Percentiles rank a stretch among this genome's conserved stretches.
phyloP scores from a whole-genome alignment of 306 rosid species.

The Heteromeles arbutifolia region DNA sequence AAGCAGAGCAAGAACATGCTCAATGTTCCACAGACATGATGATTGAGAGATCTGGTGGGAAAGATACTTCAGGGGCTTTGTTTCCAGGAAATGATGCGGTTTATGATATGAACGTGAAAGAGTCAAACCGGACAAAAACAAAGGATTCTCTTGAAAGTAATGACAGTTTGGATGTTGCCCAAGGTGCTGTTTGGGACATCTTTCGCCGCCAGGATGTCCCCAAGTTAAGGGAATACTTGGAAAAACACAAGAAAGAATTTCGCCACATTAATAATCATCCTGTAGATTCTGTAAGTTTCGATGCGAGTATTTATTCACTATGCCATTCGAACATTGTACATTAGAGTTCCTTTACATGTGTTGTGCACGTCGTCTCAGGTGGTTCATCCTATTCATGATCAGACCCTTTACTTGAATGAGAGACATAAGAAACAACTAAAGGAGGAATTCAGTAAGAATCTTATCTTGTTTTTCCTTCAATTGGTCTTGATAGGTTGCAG shows the following conservation, averaged over 20 bases:
- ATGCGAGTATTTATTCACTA: conserved; percentile 11
- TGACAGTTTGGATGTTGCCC: conserved; percentile 18
- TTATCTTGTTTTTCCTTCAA: neutral
- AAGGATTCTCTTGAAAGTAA: conserved; percentile 26
- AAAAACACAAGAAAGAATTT: conserved; percentile 56
- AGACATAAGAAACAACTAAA: conserved; percentile 56
- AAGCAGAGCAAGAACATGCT: conserved; percentile 21
- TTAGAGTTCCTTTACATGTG: conserved; percentile 8
- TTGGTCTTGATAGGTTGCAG: conserved; percentile 11
- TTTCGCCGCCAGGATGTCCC: conserved; percentile 70
- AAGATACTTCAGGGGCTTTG: conserved; percentile 13
- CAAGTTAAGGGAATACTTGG: conserved; percentile 44
- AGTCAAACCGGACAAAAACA: conserved; percentile 15
- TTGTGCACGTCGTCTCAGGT: conserved; percentile 38
- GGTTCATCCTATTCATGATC: conserved; percentile 71
- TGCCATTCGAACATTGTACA: neutral
- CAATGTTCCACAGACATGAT: conserved; percentile 21
- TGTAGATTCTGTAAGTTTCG: conserved; percentile 47
- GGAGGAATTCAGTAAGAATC: conserved; percentile 51
- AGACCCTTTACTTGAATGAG: conserved; percentile 52
- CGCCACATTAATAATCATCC: conserved; percentile 44
- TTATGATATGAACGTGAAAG: conserved; percentile 20
- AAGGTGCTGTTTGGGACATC: conserved; percentile 73
- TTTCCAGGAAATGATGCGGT: conserved; percentile 12
- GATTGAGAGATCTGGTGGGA: conserved; percentile 2